phyloP scores from a whole-genome alignment of 345 rosid species.

The Acer campestre region DNA sequence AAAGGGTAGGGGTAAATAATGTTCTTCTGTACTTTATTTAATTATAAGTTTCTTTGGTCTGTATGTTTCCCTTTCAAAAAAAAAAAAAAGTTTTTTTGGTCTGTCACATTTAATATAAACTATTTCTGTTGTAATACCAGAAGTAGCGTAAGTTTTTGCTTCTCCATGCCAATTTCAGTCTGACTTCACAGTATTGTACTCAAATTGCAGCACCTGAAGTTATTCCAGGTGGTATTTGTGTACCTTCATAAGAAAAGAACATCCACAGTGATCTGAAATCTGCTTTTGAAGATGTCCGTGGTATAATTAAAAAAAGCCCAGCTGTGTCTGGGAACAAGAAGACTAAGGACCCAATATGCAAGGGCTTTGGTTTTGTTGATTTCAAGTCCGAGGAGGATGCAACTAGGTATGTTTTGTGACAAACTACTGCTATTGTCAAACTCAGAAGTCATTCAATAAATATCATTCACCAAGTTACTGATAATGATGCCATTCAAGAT shows the following conservation, averaged over 20 bases:
- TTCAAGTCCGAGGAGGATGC: slow-evolving; percentile 69
- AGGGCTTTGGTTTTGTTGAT: slow-evolving; percentile 75
- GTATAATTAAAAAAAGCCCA: slow-evolving; percentile 61
- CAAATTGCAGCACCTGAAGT: slow-evolving; percentile 44
- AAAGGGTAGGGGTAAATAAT: not conserved
- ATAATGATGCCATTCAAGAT: no score
- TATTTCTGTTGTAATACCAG: not conserved
- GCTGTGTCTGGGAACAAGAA: slow-evolving; percentile 82
- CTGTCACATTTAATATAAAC: not conserved
- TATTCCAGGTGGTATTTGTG: slow-evolving; percentile 51
- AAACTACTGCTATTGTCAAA: not conserved
- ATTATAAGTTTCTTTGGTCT: not conserved
- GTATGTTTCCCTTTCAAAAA: no score
- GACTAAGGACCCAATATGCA: slow-evolving; percentile 86
- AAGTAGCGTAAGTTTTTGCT: not conserved
- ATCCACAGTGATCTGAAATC: slow-evolving; percentile 73
- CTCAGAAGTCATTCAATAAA: no score
- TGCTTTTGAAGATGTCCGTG: slow-evolving; percentile 67
- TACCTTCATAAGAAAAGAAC: slow-evolving; percentile 95
- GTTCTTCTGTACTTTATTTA: not conserved
- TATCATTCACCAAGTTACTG: no score
- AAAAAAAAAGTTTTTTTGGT: slow-evolving; percentile 14
- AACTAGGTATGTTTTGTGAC: slow-evolving; percentile 45
- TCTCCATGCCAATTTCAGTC: slow-evolving; percentile 12
- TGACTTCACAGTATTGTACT: slow-evolving; percentile 19